Conservation (phyloP, 2,329 filamentous ascomycete species). For the Chrysoporthe deuterocubensis region DNA sequence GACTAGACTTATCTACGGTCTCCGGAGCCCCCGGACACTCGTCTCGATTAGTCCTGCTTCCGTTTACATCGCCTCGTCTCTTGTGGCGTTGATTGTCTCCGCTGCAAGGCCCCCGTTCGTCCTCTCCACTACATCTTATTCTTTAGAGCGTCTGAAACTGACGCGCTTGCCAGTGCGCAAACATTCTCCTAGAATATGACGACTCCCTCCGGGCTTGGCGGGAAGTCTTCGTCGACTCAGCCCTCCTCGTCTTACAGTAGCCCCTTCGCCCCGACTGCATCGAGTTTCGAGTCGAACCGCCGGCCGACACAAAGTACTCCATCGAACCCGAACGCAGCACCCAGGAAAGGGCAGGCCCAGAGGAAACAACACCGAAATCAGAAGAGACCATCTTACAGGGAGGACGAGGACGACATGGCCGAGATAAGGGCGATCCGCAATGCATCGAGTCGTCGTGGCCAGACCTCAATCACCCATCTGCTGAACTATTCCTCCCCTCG, state of each 20-base stretch:
- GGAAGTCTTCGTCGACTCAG: conserved; percentile 54
- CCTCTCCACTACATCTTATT: neutral
- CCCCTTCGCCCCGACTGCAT: conserved; percentile 46
- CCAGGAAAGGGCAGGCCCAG: conserved; percentile 75
- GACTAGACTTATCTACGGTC: neutral
- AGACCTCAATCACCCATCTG: conserved; percentile 95
- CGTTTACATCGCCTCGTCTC: neutral
- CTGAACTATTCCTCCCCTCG: conserved; percentile 88
- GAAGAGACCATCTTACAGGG: conserved; percentile 62
- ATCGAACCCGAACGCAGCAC: conserved; percentile 45
- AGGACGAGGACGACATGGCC: conserved; percentile 86
- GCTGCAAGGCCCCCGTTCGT: neutral
- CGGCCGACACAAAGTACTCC: conserved; percentile 47
- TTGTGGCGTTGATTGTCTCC: conserved; percentile 2
- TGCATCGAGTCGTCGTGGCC: conserved; percentile 76
- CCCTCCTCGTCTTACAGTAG: conserved; percentile 46
- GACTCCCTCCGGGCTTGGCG: conserved; percentile 46
- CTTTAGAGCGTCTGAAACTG: neutral
- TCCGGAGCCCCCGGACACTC: neutral
- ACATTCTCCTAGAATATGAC: conserved; percentile 29
- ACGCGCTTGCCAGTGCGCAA: neutral
- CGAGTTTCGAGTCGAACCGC: conserved; percentile 56
- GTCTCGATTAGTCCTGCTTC: neutral
- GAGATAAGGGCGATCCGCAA: conserved; percentile 69
- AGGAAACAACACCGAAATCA: conserved; percentile 86